Evolutionary conservation across 1,284 basidiomycete genomes (phyloP), one percentile per base, ranked within the genome.

Genomic region (Taiwanofungus camphoratus): DNA sequence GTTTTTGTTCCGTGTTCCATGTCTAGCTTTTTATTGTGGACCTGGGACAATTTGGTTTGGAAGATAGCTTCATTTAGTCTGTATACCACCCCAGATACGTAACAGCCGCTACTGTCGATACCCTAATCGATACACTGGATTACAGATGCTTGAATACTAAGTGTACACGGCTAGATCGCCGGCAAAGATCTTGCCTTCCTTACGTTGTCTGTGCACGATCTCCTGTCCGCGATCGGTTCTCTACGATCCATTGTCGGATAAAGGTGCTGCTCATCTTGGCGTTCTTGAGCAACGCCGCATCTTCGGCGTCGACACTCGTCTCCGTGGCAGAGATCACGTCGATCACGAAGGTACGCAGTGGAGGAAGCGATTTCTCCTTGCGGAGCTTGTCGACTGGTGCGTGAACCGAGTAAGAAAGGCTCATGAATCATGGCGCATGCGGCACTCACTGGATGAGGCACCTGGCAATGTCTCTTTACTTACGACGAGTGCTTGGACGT

Each of bases 231-330:
- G 26, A 8, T 29, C n/a, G 42, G 37, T 66, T 64, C 45, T 72
- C 64, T 18, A 73, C 77, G 52, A 95, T 82, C 88, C 89, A 94
- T 52, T 84, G 73, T 23, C 92, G 72, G 52, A 96, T 92, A 49
- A 76, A 87, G 6, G 91, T 93, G 60, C 90, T 93, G 58, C 92
- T 92, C 77, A 95, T 81, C 71, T 95, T 95, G 30, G 80, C 73
- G 51, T 77, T 70, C 58, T 82, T 82, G 46, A 94, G 64, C 57
- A 75, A 64, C 39, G 79, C 79, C 22, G 77, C 72, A 57, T 92
- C 84, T 23, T 73, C 71, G 42, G 73, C 71, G 44, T 79, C 79
- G 18, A 84, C 63, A 44, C 68, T 77, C 9, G 70, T 65, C 41
- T 64, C 60, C 9, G 70, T 74, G 21, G 82, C 67, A 0, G 87